Base-by-base conservation (phyloP, 2,329 filamentous ascomycete species). In the Rhynchosporium graminicola region DNA sequence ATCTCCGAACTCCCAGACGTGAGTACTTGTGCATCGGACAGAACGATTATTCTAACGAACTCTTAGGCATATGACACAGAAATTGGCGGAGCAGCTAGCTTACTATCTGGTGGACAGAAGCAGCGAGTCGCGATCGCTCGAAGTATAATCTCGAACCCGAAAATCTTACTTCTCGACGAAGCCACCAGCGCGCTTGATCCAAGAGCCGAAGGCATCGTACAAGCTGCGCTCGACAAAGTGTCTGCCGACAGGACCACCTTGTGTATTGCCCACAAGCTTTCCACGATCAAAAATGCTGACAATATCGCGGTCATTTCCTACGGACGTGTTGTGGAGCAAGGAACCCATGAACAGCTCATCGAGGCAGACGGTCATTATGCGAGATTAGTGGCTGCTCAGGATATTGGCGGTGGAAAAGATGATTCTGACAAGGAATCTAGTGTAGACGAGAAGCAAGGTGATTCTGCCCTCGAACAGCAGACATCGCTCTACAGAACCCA, bases 61-160 rank as follows among this genome's bases (percentile, higher is more conserved):
- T n/a, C 15, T 13, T 15, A 61, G 60, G 60, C 52, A 1, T 61
- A 61, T 20, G 60, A 57, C 12, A 61, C 60, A 1, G 52, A 61
- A 20, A 52, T 61, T 51, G 60, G 60, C 26, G 60, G 57, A 26
- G 60, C 60, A 42, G 60, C 60, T 48, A 54, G 60, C n/a, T 29
- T 61, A 13, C 38, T 57, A 0, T 57, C 54, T 31, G 52, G 52
- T 29, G 60, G 46, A 1, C 60, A 57, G n/a, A 55, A 55, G 28
- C 58, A 60, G 28, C 40, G 58, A 46, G 43, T 60, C 5, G 58
- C 58, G 8, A 62, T 62, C 15, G 60, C 52, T 29, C 52, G 51
- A 55, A 60, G 58, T 29, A 55, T 60, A 5, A 46, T 60, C 31
- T 60, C 58, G 2, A 55, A 60, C 29, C 58, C 58, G 5, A 60